Evolutionary conservation across 345 rosid genomes (phyloP).

Genomic region (Acer campestre): DNA sequence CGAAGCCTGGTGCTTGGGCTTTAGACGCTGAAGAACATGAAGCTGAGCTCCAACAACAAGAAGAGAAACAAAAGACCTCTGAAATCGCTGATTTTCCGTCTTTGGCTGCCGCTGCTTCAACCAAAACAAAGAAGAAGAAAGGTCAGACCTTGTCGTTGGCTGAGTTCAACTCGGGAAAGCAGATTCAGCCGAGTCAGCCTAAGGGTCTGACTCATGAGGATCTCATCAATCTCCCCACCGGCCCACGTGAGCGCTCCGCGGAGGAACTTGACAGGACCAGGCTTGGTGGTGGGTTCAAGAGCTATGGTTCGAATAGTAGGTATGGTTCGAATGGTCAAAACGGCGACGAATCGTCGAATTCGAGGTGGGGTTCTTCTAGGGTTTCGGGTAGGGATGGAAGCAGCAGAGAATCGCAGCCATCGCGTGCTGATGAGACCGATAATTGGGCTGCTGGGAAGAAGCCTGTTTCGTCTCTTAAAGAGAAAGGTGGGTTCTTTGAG

Average conservation of each 20-base stretch:
- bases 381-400: slow-evolving; percentile 44
- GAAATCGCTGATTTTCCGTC: slow-evolving; percentile 58
- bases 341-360: slow-evolving; percentile 55
- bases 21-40: slow-evolving; percentile 85
- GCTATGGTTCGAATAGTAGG: slow-evolving; percentile 33
- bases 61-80: slow-evolving; percentile 13
- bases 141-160: slow-evolving; percentile 66
- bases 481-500: slow-evolving; percentile 52
- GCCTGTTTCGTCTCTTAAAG: slow-evolving; percentile 23
- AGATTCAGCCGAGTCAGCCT: slow-evolving; percentile 28
- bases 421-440: slow-evolving; percentile 91
- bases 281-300: slow-evolving; percentile 79
- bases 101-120: slow-evolving; percentile 63
- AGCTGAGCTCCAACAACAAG: slow-evolving; percentile 54
- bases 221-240: slow-evolving; percentile 67
- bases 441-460: slow-evolving; percentile 85
- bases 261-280: slow-evolving; percentile 84
- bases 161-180: slow-evolving; percentile 50
- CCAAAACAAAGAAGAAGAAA: slow-evolving; percentile 83
- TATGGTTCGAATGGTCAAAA: slow-evolving; percentile 37
- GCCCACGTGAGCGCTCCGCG: slow-evolving; percentile 82
- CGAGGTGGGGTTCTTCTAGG: slow-evolving; percentile 72
- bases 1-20: slow-evolving; percentile 97
- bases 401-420: slow-evolving; percentile 57
- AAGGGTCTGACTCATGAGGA: slow-evolving; percentile 60